Base-by-base conservation (phyloP, 306 rosid genomes). In the Prunus kanzakura region DNA sequence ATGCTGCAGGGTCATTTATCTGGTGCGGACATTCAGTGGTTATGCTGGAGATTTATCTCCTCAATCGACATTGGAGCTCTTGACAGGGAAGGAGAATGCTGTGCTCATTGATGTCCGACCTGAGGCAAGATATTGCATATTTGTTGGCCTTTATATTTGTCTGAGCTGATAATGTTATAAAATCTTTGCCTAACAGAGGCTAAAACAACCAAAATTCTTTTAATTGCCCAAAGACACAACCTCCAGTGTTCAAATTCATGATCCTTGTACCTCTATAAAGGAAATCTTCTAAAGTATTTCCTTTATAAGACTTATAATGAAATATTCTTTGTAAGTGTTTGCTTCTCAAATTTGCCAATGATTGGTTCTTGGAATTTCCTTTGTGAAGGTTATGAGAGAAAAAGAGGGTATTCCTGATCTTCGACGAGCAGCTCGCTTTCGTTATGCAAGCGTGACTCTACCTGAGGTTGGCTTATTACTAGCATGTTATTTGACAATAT, bases 31-130 rank as follows among this genome's bases (percentile, higher is more conserved):
- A 75, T 92, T 90, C 46, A 84, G 98, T 63, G 98, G 98, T 81
- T 95, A 90, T 61, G 74, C 98, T 5, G 98, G 98, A 72, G 97
- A 92, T 87, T 86, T 95, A 78, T 77, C 98, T 72, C 93, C 98
- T 57, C 68, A 95, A 85, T 65, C 76, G 38, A 89, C 98, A 79
- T 82, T 90, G 51, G 91, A 89, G 76, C 85, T 92, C 72, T 82
- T 95, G 95, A 72, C 84, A 14, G 96, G 86, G 82, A 88, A 86
- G 72, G 83, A 75, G 64, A 84, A 89, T 71, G 90, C 92, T 78
- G 86, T 87, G 68, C 96, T 95, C 71, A 75, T 95, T 80, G 98
- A 92, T 83, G 78, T 92, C 82, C 94, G 97, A 60, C 80, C 86
- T 3, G 97, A 95, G 97, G 98, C 87, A 86, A 88, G 97, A 75